Evolutionary conservation across 768 basidiomycete species (phyloP).

Genomic region (Kwoniella sp.): DNA sequence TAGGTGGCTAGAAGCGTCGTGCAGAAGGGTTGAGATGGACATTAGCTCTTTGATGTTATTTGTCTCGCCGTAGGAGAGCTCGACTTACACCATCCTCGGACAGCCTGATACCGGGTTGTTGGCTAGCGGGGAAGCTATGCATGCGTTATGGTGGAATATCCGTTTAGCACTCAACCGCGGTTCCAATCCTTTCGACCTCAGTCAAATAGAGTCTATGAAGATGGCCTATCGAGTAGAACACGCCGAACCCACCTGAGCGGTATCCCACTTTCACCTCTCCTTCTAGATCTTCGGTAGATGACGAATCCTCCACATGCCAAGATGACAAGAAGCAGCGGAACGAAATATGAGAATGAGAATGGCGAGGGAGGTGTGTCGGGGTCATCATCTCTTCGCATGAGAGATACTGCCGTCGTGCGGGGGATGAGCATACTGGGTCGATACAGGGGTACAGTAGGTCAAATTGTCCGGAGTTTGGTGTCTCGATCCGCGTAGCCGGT

Average conservation of each 20-base stretch:
- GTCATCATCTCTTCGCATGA: conserved; percentile 3
- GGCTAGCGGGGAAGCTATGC: conserved; percentile 15
- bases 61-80: too few relatives aligned
- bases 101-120: conserved; percentile 14
- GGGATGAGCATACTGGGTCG: not conserved
- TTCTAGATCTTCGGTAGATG: conserved; percentile 17
- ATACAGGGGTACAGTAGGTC: too few relatives aligned
- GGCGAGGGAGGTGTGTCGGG: conserved; percentile 22
- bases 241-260: conserved; percentile 4
- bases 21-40: not conserved
- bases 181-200: too few relatives aligned
- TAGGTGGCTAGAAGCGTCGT: conserved; percentile 29
- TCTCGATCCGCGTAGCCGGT: too few relatives aligned
- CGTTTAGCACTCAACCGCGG: too few relatives aligned
- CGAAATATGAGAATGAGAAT: conserved; percentile 31
- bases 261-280: not conserved
- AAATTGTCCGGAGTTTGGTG: too few relatives aligned
- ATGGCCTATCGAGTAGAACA: too few relatives aligned
- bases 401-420: not conserved
- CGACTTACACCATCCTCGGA: conserved; percentile 21
- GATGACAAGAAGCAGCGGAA: conserved; percentile 35
- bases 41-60: not conserved
- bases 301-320: conserved; percentile 34
- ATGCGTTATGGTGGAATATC: too few relatives aligned
- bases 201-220: too few relatives aligned